Evolutionary conservation across 2,329 filamentous ascomycete genomes (phyloP), one percentile per base, ranked within the genome.

Genomic region (Claviceps quebecensis): DNA sequence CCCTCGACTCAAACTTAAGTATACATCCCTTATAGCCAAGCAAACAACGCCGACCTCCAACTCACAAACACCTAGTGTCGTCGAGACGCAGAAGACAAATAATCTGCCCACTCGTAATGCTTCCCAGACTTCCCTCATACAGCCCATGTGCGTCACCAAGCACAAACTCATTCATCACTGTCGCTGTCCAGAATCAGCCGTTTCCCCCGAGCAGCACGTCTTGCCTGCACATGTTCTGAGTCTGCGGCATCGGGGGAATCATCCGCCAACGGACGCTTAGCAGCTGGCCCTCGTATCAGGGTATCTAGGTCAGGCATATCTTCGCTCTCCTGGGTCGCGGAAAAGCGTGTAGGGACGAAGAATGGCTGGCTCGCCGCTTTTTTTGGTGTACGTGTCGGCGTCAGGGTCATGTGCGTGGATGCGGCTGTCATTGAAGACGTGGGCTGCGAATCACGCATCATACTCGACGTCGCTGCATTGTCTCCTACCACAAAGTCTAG

Each of bases 401-500:
- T 19, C 26, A 13, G 16, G 4, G 54, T 59, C 38, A 38, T 57
- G 47, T 59, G 58, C 23, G 54, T 54, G 11, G 53, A 50, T 1
- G 55, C 22, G 19, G 41, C 52, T 14, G 57, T 57, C 2, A 56
- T 55, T 9, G 63, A 56, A 29, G 63, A 61, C n/a, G 64, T 61
- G 14, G 60, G 59, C 34, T 56, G 55, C 5, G 62, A 65, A 14
- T 65, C 61, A 34, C 55, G 60, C 57, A 64, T 63, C 56, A 64
- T 63, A 56, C 70, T 70, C 1, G 69, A 71, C 0, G 60, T 59
- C 4, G 64, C 54, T 38, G 62, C 60, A 53, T 81, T 64, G 63
- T 80, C 64, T 56, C 69, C 62, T 60, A 82, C 70, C 59, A 86
- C 61, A 65, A 86, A 75, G 67, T 80, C 68, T 57, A 77, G 52